Conservation (phyloP, 2,329 filamentous ascomycete genomes). For the Camillea tinctor region DNA sequence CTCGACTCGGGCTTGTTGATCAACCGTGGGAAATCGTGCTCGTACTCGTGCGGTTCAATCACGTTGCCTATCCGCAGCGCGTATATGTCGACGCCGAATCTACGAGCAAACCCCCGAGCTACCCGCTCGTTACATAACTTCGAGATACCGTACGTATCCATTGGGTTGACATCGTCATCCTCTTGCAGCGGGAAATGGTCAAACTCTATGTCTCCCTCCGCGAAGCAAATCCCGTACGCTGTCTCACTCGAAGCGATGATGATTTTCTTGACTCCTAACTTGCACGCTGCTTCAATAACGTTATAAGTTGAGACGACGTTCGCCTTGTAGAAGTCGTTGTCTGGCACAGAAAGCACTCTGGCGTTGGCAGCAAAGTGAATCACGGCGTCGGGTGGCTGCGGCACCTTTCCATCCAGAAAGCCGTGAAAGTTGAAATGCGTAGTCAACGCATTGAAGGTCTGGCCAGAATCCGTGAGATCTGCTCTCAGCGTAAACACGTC, state of each 20-base stretch:
- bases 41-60: constrained; percentile 61
- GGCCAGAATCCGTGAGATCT: constrained; percentile 36
- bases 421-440: constrained; percentile 48
- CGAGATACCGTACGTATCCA: constrained; percentile 60
- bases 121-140: constrained; percentile 60
- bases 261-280: constrained; percentile 61
- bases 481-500: constrained; percentile 35
- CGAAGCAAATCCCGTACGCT: constrained; percentile 61
- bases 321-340: constrained; percentile 56
- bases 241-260: constrained; percentile 60
- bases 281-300: constrained; percentile 61
- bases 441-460: constrained; percentile 38
- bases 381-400: constrained; percentile 54
- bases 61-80: constrained; percentile 60
- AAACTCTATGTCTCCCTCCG: constrained; percentile 57
- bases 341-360: constrained; percentile 59
- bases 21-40: constrained; percentile 49
- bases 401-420: constrained; percentile 29
- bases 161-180: constrained; percentile 57
- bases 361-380: constrained; percentile 62
- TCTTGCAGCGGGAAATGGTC: constrained; percentile 59
- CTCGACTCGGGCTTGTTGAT: constrained; percentile 49
- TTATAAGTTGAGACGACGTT: constrained; percentile 60
- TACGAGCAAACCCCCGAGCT: constrained; percentile 53
- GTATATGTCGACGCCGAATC: constrained; percentile 59